These are phyloP conservation scores for Leccinum variicolor DNA, from an alignment of 768 basidiomycete genomes.

Conservation along the genomic window DNA sequence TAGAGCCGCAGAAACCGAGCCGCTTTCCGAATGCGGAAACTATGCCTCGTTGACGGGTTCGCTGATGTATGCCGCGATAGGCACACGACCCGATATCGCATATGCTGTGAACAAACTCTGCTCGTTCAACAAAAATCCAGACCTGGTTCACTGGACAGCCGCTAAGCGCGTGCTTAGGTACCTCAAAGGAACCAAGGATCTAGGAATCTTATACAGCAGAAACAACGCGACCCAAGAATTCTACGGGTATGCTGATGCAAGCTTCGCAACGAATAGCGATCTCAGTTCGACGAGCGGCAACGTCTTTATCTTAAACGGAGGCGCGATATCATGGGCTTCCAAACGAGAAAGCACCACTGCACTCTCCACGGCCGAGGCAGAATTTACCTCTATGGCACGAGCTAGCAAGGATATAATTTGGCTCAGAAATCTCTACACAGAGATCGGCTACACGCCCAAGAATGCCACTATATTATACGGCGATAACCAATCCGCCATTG, in stretches of 20 bases:
- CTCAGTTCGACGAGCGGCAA: background rate
- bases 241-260: background rate
- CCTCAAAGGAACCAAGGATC: too few relatives aligned
- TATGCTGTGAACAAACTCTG: too few relatives aligned
- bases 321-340: background rate
- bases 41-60: too few relatives aligned
- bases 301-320: background rate
- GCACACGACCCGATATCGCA: too few relatives aligned
- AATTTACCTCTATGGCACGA: background rate
- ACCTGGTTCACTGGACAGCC: too few relatives aligned
- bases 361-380: background rate
- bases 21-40: too few relatives aligned
- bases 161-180: too few relatives aligned
- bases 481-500: background rate
- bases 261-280: background rate
- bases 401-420: background rate
- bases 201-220: too few relatives aligned
- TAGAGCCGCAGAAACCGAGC: too few relatives aligned
- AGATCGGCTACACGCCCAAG: background rate
- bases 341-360: background rate
- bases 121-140: too few relatives aligned
- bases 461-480: background rate
- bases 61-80: too few relatives aligned
- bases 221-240: background rate
- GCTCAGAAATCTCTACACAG: background rate